Percentiles rank a stretch among this genome's conserved stretches.
Evolutionary conservation across 257 asterid genomes (phyloP).

Genomic region (Ajuga chamaepitys): DNA sequence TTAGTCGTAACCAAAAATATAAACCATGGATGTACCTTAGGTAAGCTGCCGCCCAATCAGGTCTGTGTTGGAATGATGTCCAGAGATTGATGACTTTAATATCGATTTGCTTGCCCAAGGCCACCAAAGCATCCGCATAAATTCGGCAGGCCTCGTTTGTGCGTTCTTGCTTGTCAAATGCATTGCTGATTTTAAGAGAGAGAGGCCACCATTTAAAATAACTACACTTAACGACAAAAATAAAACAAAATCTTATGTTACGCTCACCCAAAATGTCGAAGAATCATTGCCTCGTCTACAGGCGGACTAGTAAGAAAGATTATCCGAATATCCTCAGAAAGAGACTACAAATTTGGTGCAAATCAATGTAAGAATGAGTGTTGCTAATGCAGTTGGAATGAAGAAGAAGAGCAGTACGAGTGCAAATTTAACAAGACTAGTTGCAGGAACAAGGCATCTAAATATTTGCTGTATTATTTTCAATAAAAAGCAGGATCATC

Average conservation of each 20-base stretch:
- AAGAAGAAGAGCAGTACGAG: slow-evolving; percentile 3
- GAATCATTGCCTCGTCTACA: slow-evolving; percentile 36
- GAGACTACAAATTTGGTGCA: slow-evolving; percentile 25
- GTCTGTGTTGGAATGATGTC: slow-evolving; percentile 47
- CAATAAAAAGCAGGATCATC: no score
- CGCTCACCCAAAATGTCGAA: slow-evolving; percentile 26
- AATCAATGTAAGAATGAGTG: not conserved
- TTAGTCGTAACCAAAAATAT: not conserved
- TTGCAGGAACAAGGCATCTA: no score
- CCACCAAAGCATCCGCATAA: slow-evolving; percentile 54
- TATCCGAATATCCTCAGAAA: slow-evolving; percentile 28
- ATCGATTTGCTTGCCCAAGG: slow-evolving; percentile 42
- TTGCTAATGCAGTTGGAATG: not conserved
- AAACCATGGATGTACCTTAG: slow-evolving; percentile 30
- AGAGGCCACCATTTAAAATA: not conserved
- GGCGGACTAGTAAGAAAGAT: slow-evolving; percentile 47
- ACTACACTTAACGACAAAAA: not conserved
- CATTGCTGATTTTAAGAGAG: slow-evolving; percentile 14
- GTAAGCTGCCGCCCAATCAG: slow-evolving; percentile 48
- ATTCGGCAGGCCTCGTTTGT: slow-evolving; percentile 39
- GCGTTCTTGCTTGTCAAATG: slow-evolving; percentile 30
- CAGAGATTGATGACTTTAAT: slow-evolving; percentile 55
- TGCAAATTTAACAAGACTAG: no score
- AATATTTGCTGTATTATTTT: no score
- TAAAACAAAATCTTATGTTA: not conserved